Evolutionary conservation across 2,329 filamentous ascomycete genomes (phyloP).

Genomic region (Aureobasidium sp.): DNA sequence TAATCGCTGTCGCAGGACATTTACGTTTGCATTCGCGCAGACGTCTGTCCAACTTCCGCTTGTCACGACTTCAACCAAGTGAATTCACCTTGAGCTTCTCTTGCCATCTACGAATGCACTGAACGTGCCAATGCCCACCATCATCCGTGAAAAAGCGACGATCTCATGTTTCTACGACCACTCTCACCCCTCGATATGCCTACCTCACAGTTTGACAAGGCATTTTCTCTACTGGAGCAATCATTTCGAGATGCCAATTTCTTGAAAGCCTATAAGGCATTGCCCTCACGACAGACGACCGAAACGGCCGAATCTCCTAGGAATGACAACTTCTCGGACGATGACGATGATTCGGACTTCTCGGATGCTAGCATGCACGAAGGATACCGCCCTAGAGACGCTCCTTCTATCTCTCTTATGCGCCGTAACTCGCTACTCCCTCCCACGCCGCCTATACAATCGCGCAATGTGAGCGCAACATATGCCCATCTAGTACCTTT

Average conservation of each 20-base stretch:
- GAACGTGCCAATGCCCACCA: not conserved
- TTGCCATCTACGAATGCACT: conserved; percentile 6
- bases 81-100: not conserved
- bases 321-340: not conserved
- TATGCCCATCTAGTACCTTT: conserved; percentile 29
- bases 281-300: conserved; percentile 5
- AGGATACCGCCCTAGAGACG: conserved; percentile 5
- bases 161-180: conserved; percentile 9
- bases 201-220: conserved; percentile 8
- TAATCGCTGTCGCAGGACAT: not conserved
- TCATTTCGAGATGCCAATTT: conserved; percentile 12
- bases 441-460: conserved; percentile 38
- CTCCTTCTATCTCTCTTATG: conserved; percentile 7
- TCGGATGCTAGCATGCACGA: conserved; percentile 12
- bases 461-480: conserved; percentile 21
- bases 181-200: conserved; percentile 12
- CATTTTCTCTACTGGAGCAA: conserved; percentile 15
- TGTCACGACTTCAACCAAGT: not conserved
- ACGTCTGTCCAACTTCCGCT: not conserved
- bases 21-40: not conserved
- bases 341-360: not conserved
- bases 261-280: conserved; percentile 11
- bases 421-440: conserved; percentile 33
- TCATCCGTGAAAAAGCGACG: not conserved
- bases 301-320: conserved; percentile 1